Base-by-base conservation (phyloP, 2,329 filamentous ascomycete species). In the Fusarium albosuccineum region DNA sequence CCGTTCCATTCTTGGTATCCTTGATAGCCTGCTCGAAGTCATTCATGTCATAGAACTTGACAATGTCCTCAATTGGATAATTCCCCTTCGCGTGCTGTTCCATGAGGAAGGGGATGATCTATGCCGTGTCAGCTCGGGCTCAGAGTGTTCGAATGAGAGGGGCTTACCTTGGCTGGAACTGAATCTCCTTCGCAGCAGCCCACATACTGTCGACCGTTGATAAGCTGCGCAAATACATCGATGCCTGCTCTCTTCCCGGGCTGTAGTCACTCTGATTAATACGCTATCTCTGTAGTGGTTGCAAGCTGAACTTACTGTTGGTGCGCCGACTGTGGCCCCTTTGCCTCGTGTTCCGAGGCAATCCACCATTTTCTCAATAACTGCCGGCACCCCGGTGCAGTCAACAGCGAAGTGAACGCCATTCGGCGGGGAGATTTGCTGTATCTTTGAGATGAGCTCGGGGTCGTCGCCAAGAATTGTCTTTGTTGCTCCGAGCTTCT, bases 391-490 rank as follows among this genome's bases (percentile, higher is more conserved):
- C 3, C 67, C 67, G 8, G 67, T 65, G 6, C 67, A 70, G 26
- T 70, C 66, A 1, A 70, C 55, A 3, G 66, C 67, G 46, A 45
- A 70, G 6, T 65, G 27, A 6, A 67, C 66, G 4, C 67, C 66
- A 9, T 58, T 29, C 0, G 60, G 63, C 2, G 50, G 57, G 0
- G 55, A 62, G 1, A 55, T 16, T 2, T 27, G n/a, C 2, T 54
- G 56, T 2, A 49, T 29, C 4, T 57, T 40, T 9, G 44, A 11
- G 7, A 62, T 49, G 3, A 45, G 3, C 1, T 52, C 46, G 2
- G 29, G 48, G 3, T 67, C 55, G 0, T 56, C 33, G 0, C 57
- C 57, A 2, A 65, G 29, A 0, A 70, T 34, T 0, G 36, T 49
- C 9, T 65, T 51, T 0, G 66, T 70, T 1, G 66, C 66, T 2